A percentile compares a stretch with the other conserved stretches of the same genome.
phyloP scores from a whole-genome alignment of 1,139 yeast species.

The Yamadazyma buinensis region DNA sequence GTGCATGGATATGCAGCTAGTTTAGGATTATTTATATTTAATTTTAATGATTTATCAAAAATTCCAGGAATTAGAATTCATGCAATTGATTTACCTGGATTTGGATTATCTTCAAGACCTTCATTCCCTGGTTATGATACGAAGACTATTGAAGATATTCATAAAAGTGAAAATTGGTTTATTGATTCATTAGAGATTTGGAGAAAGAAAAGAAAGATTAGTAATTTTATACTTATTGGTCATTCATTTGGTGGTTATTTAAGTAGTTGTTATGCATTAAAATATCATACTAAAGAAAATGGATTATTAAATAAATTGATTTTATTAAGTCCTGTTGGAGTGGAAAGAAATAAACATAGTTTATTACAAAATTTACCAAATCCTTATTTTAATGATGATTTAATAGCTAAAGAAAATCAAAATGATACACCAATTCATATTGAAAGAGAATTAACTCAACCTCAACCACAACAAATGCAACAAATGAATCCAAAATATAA shows the following conservation, averaged over 20 bases:
- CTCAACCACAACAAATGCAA: conserved; percentile 1
- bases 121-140: conserved; percentile 31
- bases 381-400: conserved; percentile 18
- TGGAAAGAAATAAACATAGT: conserved; percentile 36
- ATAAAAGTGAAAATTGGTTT: conserved; percentile 68
- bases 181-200: conserved; percentile 81
- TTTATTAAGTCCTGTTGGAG: conserved; percentile 45
- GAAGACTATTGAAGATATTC: conserved; percentile 27
- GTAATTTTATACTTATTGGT: conserved; percentile 70
- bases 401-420: conserved; percentile 27
- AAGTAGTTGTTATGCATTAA: conserved; percentile 71
- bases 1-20: conserved; percentile 49
- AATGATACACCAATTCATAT: conserved; percentile 18
- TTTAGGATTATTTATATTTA: conserved; percentile 40
- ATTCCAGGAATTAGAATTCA: conserved; percentile 43
- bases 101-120: conserved; percentile 44
- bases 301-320: conserved; percentile 38
- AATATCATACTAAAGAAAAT: conserved; percentile 43
- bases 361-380: conserved; percentile 21
- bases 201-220: conserved; percentile 57
- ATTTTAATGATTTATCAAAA: conserved; percentile 34
- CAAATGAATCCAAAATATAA: conserved; percentile 10
- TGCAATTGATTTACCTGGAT: conserved; percentile 44
- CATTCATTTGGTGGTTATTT: conserved; percentile 94
- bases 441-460: conserved; percentile 9